Conservation (phyloP, 768 basidiomycete species). For the Leccinum incarnatum region DNA sequence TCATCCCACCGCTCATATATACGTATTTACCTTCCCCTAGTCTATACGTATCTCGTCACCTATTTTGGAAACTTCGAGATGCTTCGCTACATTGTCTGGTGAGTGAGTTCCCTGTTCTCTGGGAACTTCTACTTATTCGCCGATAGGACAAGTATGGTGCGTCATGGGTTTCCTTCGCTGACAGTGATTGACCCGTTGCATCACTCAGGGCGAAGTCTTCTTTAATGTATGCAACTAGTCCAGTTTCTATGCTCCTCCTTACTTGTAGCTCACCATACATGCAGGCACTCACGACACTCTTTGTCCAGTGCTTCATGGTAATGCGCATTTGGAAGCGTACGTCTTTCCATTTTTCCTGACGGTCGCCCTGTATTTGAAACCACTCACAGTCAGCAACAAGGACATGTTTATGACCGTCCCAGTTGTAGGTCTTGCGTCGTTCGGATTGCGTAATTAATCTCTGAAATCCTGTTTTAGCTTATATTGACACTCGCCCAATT, state of each 20-base stretch:
- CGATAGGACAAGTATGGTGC: slow-evolving; percentile 22
- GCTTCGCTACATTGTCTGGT: slow-evolving; percentile 42
- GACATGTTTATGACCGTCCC: slow-evolving; percentile 35
- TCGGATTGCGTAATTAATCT: neutral
- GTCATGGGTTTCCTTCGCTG: slow-evolving; percentile 1
- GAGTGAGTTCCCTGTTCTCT: slow-evolving; percentile 15
- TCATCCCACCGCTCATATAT: neutral
- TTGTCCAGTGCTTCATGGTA: slow-evolving; percentile 56
- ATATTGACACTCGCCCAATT: slow-evolving; percentile 41
- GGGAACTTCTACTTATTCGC: neutral
- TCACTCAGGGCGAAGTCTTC: slow-evolving; percentile 44
- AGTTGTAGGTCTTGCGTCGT: slow-evolving; percentile 22
- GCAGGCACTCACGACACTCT: slow-evolving; percentile 41
- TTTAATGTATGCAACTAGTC: slow-evolving; percentile 38
- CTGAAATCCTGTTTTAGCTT: slow-evolving; percentile 7
- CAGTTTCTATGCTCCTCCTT: neutral
- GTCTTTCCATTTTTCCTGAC: slow-evolving; percentile 14
- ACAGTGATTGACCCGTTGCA: slow-evolving; percentile 6
- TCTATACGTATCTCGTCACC: slow-evolving; percentile 48
- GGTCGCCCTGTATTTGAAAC: neutral
- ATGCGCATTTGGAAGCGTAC: slow-evolving; percentile 48
- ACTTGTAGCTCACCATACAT: neutral
- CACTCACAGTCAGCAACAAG: slow-evolving; percentile 47
- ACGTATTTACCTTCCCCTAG: slow-evolving; percentile 26
- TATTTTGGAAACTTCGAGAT: slow-evolving; percentile 32